Base-by-base conservation (phyloP, 805 yeast species). In the Starmerella davenportii region DNA sequence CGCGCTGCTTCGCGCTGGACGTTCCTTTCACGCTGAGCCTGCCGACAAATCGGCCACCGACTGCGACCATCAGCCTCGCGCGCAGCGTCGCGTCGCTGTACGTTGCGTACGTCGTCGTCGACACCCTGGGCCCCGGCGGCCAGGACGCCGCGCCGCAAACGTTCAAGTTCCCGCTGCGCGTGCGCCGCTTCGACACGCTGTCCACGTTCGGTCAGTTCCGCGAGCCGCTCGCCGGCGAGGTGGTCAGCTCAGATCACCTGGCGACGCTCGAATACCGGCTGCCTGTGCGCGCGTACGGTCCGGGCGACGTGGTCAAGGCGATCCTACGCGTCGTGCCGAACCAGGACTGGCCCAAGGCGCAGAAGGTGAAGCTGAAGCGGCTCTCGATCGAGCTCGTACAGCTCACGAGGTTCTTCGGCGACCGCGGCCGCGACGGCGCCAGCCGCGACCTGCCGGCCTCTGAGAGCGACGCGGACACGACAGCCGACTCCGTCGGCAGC, bases 11-110 rank as follows among this genome's bases (percentile, higher is more conserved):
- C 32, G 62, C 51, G 4, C 39, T 59, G 38, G 65, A 61, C 38
- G 51, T 62, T 15, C 66, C 66, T 11, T 62, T 62, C 43, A 47
- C 54, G 4, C 50, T 61, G 18, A 50, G 53, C 17, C 49, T 60
- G 30, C 58, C 63, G 3, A 45, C 52, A 5, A 50, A 49, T 19
- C 42, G 49, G 11, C 47, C 58, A 3, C 42, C 60, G 4, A 62
- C 65, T 1, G 59, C 60, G 3, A 51, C 59, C 32, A 50, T 61
- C n/a, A 44, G 49, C 14, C 37, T 56, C 18, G 51, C 51, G 16
- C 56, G 55, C 20, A 20, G 43, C 7, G 49, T 54, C 9, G 60
- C 57, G 36, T 52, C 63, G 1, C 38, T 48, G 1, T 61, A 61
- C 41, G 49, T 53, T 36, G 43, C 61, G 17, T 57, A 52, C 46